A percentile compares a stretch with the other conserved stretches of the same genome.
Evolutionary conservation across 75 land plant genomes (phyloP).

Genomic region (Cryptomeria japonica): DNA sequence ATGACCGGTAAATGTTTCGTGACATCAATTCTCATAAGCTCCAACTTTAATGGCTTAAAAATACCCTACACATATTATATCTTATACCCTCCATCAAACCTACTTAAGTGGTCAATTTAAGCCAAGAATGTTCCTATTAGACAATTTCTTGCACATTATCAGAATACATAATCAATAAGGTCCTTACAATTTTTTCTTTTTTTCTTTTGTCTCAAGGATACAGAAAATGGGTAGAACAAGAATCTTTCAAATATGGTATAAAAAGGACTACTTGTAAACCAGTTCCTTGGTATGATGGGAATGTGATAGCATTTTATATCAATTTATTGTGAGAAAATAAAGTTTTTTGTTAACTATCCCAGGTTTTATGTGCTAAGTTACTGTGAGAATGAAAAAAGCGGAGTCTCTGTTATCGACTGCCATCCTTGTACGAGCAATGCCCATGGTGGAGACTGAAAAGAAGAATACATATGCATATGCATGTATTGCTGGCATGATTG

Average conservation of each 20-base stretch:
- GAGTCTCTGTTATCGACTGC: not conserved
- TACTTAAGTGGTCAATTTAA: not conserved
- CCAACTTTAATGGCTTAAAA: not conserved
- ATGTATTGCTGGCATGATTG: not conserved
- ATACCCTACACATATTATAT: not conserved
- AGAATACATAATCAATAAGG: not conserved
- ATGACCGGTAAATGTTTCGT: slow-evolving; percentile 72
- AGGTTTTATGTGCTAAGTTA: not conserved
- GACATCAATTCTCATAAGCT: not conserved
- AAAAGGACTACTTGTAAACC: not conserved
- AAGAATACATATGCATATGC: not conserved
- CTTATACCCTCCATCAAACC: not conserved
- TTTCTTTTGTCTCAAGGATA: not conserved
- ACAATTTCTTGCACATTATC: not conserved
- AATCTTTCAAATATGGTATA: not conserved
- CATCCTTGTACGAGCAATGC: not conserved
- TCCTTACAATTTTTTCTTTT: not conserved
- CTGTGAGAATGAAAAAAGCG: not conserved
- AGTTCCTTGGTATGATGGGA: not conserved
- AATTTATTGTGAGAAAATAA: not conserved
- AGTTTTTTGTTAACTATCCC: not conserved
- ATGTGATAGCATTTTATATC: not conserved
- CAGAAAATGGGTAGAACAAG: not conserved
- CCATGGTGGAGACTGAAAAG: not conserved
- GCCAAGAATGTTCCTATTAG: not conserved